Evolutionary conservation across 768 basidiomycete species (phyloP).

Genomic region (Boletus patriciae): DNA sequence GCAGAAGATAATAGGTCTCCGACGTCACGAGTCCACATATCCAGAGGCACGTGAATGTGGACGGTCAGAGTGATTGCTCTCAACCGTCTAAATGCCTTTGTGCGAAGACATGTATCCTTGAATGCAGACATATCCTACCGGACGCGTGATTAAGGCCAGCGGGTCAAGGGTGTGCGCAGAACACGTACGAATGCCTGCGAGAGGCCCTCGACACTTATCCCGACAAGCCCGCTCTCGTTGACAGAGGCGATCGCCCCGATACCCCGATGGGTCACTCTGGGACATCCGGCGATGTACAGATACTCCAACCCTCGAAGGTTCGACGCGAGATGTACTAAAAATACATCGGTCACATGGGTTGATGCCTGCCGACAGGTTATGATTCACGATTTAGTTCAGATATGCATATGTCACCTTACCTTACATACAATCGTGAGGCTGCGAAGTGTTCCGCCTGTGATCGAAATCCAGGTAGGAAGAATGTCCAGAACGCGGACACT

Average conservation of each 20-base stretch:
- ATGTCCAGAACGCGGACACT: slow-evolving; percentile 50
- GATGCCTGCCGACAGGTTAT: slow-evolving; percentile 45
- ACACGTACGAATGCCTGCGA: slow-evolving; percentile 57
- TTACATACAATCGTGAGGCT: slow-evolving; percentile 70
- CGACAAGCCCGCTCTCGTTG: slow-evolving; percentile 48
- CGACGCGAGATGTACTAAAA: slow-evolving; percentile 52
- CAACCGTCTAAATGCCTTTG: slow-evolving; percentile 43
- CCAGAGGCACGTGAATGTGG: slow-evolving; percentile 36
- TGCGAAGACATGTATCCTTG: slow-evolving; percentile 36
- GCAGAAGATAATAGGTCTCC: slow-evolving; percentile 43
- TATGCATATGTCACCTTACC: slow-evolving; percentile 37
- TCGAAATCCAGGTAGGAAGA: slow-evolving; percentile 51
- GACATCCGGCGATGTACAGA: slow-evolving; percentile 65
- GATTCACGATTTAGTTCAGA: background rate
- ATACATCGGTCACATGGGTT: slow-evolving; percentile 54
- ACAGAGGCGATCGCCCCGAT: slow-evolving; percentile 50
- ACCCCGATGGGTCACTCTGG: slow-evolving; percentile 63
- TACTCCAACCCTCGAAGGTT: slow-evolving; percentile 52
- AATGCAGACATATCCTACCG: slow-evolving; percentile 56
- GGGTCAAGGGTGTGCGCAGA: background rate
- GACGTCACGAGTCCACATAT: slow-evolving; percentile 48
- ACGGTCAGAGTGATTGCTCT: slow-evolving; percentile 60
- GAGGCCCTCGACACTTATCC: slow-evolving; percentile 61
- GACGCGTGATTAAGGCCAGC: slow-evolving; percentile 1
- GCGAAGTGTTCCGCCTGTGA: slow-evolving; percentile 46